Conservation (phyloP, 495 filamentous ascomycete species). For the Hyaloscypha finlandica region DNA sequence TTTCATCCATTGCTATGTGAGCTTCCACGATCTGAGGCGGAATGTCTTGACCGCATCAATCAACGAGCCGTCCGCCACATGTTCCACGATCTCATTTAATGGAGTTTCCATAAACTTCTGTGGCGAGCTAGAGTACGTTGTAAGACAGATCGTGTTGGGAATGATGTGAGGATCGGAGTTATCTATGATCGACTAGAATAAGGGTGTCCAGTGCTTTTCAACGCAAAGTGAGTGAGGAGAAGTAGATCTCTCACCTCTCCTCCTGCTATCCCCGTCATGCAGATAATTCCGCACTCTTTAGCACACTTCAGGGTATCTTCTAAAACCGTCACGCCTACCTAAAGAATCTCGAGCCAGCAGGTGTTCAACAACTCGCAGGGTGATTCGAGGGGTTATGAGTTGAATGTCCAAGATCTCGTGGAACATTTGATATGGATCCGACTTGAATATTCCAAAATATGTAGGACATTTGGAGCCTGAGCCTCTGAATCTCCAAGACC, state of each 20-base stretch:
- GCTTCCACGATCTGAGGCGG: constrained; percentile 71
- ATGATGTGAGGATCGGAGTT: constrained; percentile 48
- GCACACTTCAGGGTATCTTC: constrained; percentile 48
- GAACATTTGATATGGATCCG: too few species aligned
- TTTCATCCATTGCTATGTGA: constrained; percentile 69
- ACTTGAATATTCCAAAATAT: too few species aligned
- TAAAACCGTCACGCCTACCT: constrained; percentile 15
- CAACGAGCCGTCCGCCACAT: constrained; percentile 46
- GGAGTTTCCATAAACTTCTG: constrained; percentile 48
- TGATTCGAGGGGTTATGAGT: too few species aligned
- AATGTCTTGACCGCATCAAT: constrained; percentile 71
- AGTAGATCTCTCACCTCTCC: constrained; percentile 37
- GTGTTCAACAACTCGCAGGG: too few species aligned
- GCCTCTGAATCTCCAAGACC: too few species aligned
- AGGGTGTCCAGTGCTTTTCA: background rate
- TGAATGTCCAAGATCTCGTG: too few species aligned
- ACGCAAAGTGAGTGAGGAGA: too few species aligned
- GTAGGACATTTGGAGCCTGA: too few species aligned
- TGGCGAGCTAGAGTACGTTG: constrained; percentile 41
- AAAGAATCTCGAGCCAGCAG: too few species aligned
- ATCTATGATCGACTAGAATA: constrained; percentile 42
- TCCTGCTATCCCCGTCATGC: constrained; percentile 51
- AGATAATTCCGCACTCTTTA: constrained; percentile 44
- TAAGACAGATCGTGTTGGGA: constrained; percentile 45
- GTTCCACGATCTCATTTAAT: constrained; percentile 42